phyloP scores from a whole-genome alignment of 148 eudicot genomes.

The Chenopodium suecicum region DNA sequence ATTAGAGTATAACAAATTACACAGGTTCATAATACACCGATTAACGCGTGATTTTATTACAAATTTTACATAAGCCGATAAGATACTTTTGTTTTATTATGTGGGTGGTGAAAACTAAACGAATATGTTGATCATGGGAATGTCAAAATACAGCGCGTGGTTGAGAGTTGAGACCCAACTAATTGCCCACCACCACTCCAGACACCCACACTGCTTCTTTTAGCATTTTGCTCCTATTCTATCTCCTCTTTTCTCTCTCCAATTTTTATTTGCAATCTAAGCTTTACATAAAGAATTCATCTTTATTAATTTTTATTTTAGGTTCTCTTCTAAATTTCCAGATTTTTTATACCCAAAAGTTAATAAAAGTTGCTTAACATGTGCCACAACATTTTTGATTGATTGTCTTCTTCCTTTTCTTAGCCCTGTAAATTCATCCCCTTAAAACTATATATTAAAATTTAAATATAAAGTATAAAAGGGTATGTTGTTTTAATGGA shows the following conservation, averaged over 20 bases:
- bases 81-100: too few species aligned
- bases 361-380: slow-evolving; percentile 25
- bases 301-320: slow-evolving; percentile 17
- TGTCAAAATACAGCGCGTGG: slow-evolving; percentile 21
- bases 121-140: neutral
- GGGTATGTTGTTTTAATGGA: slow-evolving; percentile 14
- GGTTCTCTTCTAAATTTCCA: neutral
- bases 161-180: neutral
- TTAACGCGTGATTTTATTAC: too few species aligned
- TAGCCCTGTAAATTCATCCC: neutral
- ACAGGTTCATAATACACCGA: too few species aligned
- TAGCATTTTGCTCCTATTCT: slow-evolving; percentile 23
- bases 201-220: slow-evolving; percentile 20
- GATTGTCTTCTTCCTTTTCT: slow-evolving; percentile 13
- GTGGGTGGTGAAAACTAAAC: neutral
- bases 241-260: slow-evolving; percentile 5
- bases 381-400: slow-evolving; percentile 23
- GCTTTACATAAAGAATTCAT: slow-evolving; percentile 22
- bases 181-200: slow-evolving; percentile 3
- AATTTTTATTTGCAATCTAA: slow-evolving; percentile 7
- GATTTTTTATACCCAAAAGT: slow-evolving; percentile 11
- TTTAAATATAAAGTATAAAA: too few species aligned
- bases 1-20: too few species aligned
- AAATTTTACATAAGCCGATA: too few species aligned
- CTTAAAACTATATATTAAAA: too few species aligned